A percentile compares a stretch with the other conserved stretches of the same genome.
Evolutionary conservation across 2,329 filamentous ascomycete species (phyloP).

Genomic region (Fusarium sp.): DNA sequence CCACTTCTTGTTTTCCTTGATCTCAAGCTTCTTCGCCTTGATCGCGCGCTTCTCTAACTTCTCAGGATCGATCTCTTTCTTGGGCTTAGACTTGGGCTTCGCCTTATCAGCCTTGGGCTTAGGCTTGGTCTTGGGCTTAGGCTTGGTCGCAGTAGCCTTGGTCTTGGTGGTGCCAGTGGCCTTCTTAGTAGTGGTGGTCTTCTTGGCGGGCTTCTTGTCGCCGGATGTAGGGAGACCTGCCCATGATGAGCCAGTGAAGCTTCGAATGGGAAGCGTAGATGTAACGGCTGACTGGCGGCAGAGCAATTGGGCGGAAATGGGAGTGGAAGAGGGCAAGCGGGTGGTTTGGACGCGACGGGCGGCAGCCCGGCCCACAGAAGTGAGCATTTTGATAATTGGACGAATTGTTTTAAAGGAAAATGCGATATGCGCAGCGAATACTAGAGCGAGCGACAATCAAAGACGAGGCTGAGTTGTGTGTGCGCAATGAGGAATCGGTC

Average conservation of each 20-base stretch:
- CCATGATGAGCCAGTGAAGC: constrained; percentile 53
- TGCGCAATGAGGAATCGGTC: constrained; percentile 23
- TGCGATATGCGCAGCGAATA: constrained; percentile 1
- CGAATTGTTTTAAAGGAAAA: background rate
- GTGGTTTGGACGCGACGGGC: constrained; percentile 53
- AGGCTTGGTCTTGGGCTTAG: constrained; percentile 51
- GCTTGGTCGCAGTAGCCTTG: constrained; percentile 48
- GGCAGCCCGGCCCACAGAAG: constrained; percentile 58
- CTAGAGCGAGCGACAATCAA: constrained; percentile 3
- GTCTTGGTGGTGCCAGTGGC: constrained; percentile 38
- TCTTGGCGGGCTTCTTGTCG: constrained; percentile 40
- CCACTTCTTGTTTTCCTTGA: constrained; percentile 57
- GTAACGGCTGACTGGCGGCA: constrained; percentile 36
- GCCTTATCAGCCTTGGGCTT: constrained; percentile 46
- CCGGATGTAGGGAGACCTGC: constrained; percentile 45
- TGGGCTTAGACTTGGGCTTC: constrained; percentile 49
- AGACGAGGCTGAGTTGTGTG: constrained; percentile 22
- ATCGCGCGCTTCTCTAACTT: constrained; percentile 50
- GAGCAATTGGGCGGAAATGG: constrained; percentile 43
- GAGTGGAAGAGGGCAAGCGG: constrained; percentile 44
- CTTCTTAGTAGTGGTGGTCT: constrained; percentile 41
- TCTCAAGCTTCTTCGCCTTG: constrained; percentile 50
- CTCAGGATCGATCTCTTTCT: constrained; percentile 58
- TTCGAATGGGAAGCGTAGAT: constrained; percentile 45
- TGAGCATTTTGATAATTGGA: constrained; percentile 56